A percentile compares a stretch with the other conserved stretches of the same genome.
Evolutionary conservation across 805 yeast genomes (phyloP).

Genomic region (Clavispora asparagi): DNA sequence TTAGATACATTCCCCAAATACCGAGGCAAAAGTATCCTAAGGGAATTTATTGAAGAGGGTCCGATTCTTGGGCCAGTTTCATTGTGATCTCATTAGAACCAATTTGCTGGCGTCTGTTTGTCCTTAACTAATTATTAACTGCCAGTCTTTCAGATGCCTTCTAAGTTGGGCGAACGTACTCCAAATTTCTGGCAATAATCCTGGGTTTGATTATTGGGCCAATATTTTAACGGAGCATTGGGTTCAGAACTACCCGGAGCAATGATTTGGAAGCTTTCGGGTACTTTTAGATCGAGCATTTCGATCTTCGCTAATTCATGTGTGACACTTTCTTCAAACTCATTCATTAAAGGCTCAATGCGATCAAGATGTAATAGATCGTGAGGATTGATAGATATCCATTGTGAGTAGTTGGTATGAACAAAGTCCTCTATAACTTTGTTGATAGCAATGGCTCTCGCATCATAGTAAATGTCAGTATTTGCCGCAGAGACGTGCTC

Average conservation of each 20-base stretch:
- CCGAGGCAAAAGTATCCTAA: too few relatives aligned
- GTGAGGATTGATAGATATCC: neutral
- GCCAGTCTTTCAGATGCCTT: slow-evolving; percentile 1
- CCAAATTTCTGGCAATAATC: slow-evolving; percentile 26
- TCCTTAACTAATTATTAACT: too few relatives aligned
- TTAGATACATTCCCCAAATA: too few relatives aligned
- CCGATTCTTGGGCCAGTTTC: too few relatives aligned
- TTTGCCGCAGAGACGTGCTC: slow-evolving; percentile 12
- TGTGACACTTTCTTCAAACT: slow-evolving; percentile 17
- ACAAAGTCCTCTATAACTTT: slow-evolving; percentile 28
- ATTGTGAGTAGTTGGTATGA: slow-evolving; percentile 9
- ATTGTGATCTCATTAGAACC: too few relatives aligned
- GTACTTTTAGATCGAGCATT: slow-evolving; percentile 13
- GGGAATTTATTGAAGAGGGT: too few relatives aligned
- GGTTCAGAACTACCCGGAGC: slow-evolving; percentile 23
- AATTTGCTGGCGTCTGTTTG: too few relatives aligned
- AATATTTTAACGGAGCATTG: slow-evolving; percentile 21
- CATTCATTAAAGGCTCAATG: slow-evolving; percentile 12
- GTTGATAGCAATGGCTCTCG: slow-evolving; percentile 30
- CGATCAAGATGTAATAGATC: neutral
- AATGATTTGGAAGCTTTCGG: slow-evolving; percentile 18
- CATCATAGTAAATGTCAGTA: slow-evolving; percentile 21
- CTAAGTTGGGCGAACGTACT: slow-evolving; percentile 10
- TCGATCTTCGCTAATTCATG: slow-evolving; percentile 12
- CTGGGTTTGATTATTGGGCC: slow-evolving; percentile 34